phyloP scores from a whole-genome alignment of 768 basidiomycete species.

The Termitomyces sp. region DNA sequence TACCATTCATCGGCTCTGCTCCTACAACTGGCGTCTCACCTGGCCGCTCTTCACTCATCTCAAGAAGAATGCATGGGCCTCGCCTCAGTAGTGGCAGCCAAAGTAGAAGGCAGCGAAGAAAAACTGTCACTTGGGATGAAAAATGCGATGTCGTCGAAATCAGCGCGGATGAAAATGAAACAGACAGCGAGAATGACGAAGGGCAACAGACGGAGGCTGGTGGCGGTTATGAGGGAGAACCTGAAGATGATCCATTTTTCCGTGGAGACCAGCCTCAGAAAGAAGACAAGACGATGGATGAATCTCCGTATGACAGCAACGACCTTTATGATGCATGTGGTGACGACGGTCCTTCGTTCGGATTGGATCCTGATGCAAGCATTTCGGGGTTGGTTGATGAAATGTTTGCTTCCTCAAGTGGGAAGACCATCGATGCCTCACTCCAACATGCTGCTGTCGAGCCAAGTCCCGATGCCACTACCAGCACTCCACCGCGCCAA shows the following conservation, averaged over 20 bases:
- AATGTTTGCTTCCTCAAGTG: slow-evolving; percentile 49
- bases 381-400: slow-evolving; percentile 72
- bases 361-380: slow-evolving; percentile 49
- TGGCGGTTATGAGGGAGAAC: slow-evolving; percentile 23
- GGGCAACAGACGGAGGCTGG: slow-evolving; percentile 24
- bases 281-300: slow-evolving; percentile 20
- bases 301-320: slow-evolving; percentile 41
- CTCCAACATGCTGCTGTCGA: background rate
- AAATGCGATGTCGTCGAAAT: slow-evolving; percentile 82
- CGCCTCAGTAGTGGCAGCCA: slow-evolving; percentile 47
- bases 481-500: slow-evolving; percentile 42
- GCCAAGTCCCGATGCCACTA: slow-evolving; percentile 1
- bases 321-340: slow-evolving; percentile 37
- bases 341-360: slow-evolving; percentile 30
- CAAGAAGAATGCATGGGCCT: slow-evolving; percentile 73
- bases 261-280: slow-evolving; percentile 28
- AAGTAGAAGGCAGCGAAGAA: slow-evolving; percentile 50
- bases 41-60: slow-evolving; percentile 64
- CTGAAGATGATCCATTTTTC: slow-evolving; percentile 42
- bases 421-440: slow-evolving; percentile 7
- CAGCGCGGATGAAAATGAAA: slow-evolving; percentile 45
- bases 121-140: slow-evolving; percentile 79
- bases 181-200: slow-evolving; percentile 27
- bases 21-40: slow-evolving; percentile 39
- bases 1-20: slow-evolving; percentile 25